These are phyloP conservation scores for Umbelopsis ramanniana DNA, from an alignment of 192 early-diverging fungal species.

Conservation along the genomic window DNA sequence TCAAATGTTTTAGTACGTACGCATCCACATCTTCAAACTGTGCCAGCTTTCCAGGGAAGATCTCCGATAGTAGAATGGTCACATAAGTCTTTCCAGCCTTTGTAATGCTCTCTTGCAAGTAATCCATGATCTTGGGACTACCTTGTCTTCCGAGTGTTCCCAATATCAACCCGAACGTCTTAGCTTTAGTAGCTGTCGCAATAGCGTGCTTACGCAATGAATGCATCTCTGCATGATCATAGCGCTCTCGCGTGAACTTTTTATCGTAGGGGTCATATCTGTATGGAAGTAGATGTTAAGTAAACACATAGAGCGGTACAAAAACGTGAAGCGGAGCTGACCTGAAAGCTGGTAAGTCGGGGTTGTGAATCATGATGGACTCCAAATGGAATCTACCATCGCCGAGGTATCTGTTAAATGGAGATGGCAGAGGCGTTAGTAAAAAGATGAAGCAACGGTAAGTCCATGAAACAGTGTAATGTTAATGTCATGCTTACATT, in stretches of 20 bases:
- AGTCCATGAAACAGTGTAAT: no score
- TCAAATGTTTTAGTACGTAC: slow-evolving; percentile 40
- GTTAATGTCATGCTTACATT: slow-evolving; percentile 51
- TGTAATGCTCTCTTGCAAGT: slow-evolving; percentile 67
- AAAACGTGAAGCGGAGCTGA: slow-evolving; percentile 27
- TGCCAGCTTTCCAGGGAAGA: slow-evolving; percentile 91
- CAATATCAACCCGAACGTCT: slow-evolving; percentile 87
- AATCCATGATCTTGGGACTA: slow-evolving; percentile 86
- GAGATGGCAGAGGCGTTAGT: no score
- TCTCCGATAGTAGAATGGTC: slow-evolving; percentile 88
- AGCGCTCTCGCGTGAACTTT: slow-evolving; percentile 89
- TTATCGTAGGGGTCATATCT: slow-evolving; percentile 94
- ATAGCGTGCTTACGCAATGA: slow-evolving; percentile 87
- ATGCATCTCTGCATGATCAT: slow-evolving; percentile 94
- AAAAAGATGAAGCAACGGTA: no score
- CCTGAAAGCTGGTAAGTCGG: slow-evolving; percentile 83
- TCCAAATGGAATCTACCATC: slow-evolving; percentile 99
- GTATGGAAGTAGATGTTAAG: slow-evolving; percentile 10
- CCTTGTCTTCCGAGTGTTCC: slow-evolving; percentile 98
- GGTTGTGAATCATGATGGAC: slow-evolving; percentile 99
- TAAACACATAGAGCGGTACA: not conserved
- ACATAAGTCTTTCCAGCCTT: slow-evolving; percentile 66
- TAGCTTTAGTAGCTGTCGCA: slow-evolving; percentile 67
- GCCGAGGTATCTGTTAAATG: slow-evolving; percentile 63
- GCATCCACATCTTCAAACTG: slow-evolving; percentile 85